These are phyloP conservation scores for Diaporthe nobilis DNA, from an alignment of 2,329 filamentous ascomycete species.

Conservation along the genomic window DNA sequence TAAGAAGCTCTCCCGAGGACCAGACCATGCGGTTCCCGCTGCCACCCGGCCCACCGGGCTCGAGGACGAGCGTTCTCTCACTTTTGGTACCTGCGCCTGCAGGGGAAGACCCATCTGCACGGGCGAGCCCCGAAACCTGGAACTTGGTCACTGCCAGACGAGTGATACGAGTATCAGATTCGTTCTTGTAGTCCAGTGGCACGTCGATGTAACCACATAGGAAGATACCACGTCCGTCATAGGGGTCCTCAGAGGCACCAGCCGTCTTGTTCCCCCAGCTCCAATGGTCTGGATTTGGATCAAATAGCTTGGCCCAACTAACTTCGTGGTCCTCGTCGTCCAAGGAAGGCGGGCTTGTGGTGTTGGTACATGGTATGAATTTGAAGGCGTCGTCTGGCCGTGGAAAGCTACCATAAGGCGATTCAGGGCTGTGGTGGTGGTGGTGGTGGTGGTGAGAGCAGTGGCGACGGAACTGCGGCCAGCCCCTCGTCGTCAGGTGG, in stretches of 20 bases:
- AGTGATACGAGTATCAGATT: slow-evolving; percentile 57
- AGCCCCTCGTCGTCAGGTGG: background rate
- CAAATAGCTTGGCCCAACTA: slow-evolving; percentile 59
- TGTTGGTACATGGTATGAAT: slow-evolving; percentile 62
- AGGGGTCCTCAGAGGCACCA: slow-evolving; percentile 48
- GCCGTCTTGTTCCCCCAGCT: slow-evolving; percentile 56
- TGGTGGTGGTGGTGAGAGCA: slow-evolving; percentile 20
- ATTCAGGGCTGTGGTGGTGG: background rate
- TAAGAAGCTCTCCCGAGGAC: slow-evolving; percentile 54
- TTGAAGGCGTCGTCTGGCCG: slow-evolving; percentile 59
- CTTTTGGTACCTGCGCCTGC: slow-evolving; percentile 53
- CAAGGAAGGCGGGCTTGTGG: slow-evolving; percentile 57
- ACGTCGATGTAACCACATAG: slow-evolving; percentile 64
- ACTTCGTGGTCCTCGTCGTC: slow-evolving; percentile 54
- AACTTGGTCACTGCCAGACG: slow-evolving; percentile 65
- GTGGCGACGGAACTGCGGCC: background rate
- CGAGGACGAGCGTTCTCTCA: slow-evolving; percentile 62
- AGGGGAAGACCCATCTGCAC: slow-evolving; percentile 40
- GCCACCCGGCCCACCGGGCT: slow-evolving; percentile 66
- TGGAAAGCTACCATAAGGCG: slow-evolving; percentile 57
- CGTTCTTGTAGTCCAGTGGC: slow-evolving; percentile 63
- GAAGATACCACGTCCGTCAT: slow-evolving; percentile 59
- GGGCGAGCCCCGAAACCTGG: slow-evolving; percentile 61
- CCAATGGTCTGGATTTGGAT: slow-evolving; percentile 61
- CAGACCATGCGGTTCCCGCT: slow-evolving; percentile 61